phyloP scores from a whole-genome alignment of 805 yeast genomes.

The Candida morakotiae region DNA sequence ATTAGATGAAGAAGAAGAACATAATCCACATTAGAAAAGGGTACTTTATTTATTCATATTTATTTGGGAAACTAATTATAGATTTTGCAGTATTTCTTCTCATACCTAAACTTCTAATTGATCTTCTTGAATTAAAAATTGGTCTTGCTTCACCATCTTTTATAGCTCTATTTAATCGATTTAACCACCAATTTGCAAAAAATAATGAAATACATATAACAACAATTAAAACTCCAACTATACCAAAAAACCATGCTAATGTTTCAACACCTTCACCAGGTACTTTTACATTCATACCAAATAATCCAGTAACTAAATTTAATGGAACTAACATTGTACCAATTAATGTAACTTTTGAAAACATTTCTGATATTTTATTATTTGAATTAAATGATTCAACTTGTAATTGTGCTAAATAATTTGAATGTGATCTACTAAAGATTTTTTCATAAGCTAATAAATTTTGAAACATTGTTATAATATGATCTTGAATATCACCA shows the following conservation, averaged over 20 bases:
- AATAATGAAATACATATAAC: conserved; percentile 14
- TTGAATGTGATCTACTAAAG: conserved; percentile 85
- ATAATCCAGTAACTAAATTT: conserved; percentile 84
- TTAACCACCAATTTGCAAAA: conserved; percentile 20
- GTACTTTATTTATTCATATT: conserved; percentile 20
- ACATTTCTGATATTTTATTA: conserved; percentile 78
- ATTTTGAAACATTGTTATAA: conserved; percentile 92
- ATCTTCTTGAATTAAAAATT: conserved; percentile 14
- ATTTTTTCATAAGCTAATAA: conserved; percentile 88
- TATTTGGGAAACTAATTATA: conserved; percentile 35
- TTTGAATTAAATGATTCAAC: conserved; percentile 87
- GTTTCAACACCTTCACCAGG: conserved; percentile 59
- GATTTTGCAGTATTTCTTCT: conserved; percentile 30
- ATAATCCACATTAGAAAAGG: conserved; percentile 8
- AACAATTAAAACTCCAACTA: conserved; percentile 23
- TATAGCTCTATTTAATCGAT: conserved; percentile 8
- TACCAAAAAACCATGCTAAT: conserved; percentile 27
- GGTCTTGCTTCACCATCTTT: conserved; percentile 10
- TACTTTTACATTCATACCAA: conserved; percentile 91
- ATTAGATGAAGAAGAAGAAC: conserved; percentile 8
- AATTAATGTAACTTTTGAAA: conserved; percentile 82
- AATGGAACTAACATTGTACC: conserved; percentile 91
- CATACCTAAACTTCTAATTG: conserved; percentile 24
- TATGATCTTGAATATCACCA: conserved; percentile 97
- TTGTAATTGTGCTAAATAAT: conserved; percentile 89